Evolutionary conservation across 805 yeast genomes (phyloP), one percentile per base, ranked within the genome.

Genomic region (Schwanniomyces occidentalis): DNA sequence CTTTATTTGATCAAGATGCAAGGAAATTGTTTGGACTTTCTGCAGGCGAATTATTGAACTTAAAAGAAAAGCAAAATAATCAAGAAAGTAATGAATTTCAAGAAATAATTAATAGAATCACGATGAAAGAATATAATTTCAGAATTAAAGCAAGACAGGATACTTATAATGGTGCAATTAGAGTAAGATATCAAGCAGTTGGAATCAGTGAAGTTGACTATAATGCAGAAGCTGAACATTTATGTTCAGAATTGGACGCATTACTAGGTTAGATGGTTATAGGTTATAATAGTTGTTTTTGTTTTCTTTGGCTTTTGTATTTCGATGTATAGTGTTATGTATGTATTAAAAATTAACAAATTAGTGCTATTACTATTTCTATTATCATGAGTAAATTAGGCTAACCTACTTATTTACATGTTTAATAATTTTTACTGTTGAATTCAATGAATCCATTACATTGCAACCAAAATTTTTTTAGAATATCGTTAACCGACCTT

Each of bases 1-100:
- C 95, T 1, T 67, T 85, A 39, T 93, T 93, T 54, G 95, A 93
- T 58, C 91, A 84, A 12, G 85, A 82, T 43, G 98, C 95, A 1
- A 70, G 69, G 27, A 69, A 71, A 44, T 60, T 93, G 27, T 64
- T 91, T 35, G 86, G 82, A 1, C 70, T 77, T 18, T 64, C 71
- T 34, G 80, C 91, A 0, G 85, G 87, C 12, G 85, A 79, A 27
- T 61, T 89, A 40, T 63, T 68, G 30, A 61, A 61, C 38, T 45
- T 77, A 44, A 45, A 44, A 29, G 54, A 55, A 13, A 46, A 47
- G 14, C 36, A 37, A 24, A 61, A 67, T 40, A 71, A 68, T 37
- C 51, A 52, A 8, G 75, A 72, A 34, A 71, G 71, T 23, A 52
- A 48, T 12, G 70, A 67, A 32, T 75, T 79, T 38, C 57, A 63